Conservation (phyloP, 2,329 filamentous ascomycete genomes). For the Talaromyces amestolkiae region DNA sequence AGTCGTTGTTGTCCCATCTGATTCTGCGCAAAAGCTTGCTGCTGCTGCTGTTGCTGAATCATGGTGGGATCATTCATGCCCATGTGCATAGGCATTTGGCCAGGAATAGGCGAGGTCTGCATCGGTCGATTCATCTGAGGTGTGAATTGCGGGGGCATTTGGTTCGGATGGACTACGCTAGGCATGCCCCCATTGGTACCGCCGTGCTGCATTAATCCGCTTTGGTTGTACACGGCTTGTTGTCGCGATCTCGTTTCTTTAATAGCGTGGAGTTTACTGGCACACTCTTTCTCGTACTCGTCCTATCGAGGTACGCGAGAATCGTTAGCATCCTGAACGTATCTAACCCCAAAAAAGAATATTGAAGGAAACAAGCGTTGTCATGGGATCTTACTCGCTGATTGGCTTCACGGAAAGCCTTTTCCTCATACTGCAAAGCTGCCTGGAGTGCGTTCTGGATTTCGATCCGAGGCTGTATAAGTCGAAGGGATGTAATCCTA, state of each 20-base stretch:
- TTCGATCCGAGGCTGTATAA: conserved; percentile 45
- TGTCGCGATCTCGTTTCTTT: conserved; percentile 46
- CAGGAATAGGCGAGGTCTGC: conserved; percentile 50
- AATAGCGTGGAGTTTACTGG: conserved; percentile 46
- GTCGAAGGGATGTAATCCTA: conserved; percentile 46
- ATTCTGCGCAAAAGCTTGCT: conserved; percentile 24
- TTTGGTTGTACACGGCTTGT: conserved; percentile 21
- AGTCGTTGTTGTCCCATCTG: conserved; percentile 30
- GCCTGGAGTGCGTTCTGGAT: conserved; percentile 39
- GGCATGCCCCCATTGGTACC: conserved; percentile 33
- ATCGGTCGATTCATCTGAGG: conserved; percentile 52
- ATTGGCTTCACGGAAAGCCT: conserved; percentile 43
- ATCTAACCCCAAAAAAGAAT: too few species aligned
- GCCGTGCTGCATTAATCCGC: conserved; percentile 35
- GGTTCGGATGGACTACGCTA: conserved; percentile 37
- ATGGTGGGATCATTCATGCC: conserved; percentile 33
- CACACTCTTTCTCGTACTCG: conserved; percentile 46
- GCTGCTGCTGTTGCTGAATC: conserved; percentile 31
- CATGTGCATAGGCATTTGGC: conserved; percentile 39
- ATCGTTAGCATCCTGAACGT: neutral
- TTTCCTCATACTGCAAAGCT: conserved; percentile 46
- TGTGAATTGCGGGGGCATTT: conserved; percentile 47
- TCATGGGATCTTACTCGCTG: conserved; percentile 29
- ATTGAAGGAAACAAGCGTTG: neutral
- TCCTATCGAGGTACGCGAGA: conserved; percentile 26